Conservation (phyloP, 805 yeast species). For the Starmerella cellae region DNA sequence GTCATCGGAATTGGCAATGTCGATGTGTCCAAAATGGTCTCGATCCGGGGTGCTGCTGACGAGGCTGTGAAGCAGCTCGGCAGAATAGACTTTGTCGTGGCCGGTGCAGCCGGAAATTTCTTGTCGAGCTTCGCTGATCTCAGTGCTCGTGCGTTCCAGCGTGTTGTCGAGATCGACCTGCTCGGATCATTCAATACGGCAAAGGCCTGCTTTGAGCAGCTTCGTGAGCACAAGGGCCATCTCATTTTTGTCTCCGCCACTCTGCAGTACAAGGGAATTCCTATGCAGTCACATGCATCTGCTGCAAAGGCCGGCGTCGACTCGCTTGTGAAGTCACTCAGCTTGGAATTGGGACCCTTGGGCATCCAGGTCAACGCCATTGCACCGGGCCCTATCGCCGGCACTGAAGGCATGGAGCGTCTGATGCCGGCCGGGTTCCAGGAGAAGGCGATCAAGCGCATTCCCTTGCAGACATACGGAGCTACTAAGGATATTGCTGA, state of each 20-base stretch:
- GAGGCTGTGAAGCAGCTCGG: constrained; percentile 58
- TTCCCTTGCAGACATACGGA: constrained; percentile 47
- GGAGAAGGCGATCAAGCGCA: constrained; percentile 33
- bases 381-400: constrained; percentile 84
- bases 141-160: constrained; percentile 74
- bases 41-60: constrained; percentile 51
- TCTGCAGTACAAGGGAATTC: constrained; percentile 76
- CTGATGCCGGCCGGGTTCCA: constrained; percentile 36
- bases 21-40: constrained; percentile 62
- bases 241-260: constrained; percentile 78
- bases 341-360: constrained; percentile 83
- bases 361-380: constrained; percentile 74
- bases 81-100: constrained; percentile 70
- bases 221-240: constrained; percentile 54
- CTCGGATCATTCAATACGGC: constrained; percentile 82
- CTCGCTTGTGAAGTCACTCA: constrained; percentile 68
- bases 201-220: constrained; percentile 61
- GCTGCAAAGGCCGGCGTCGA: constrained; percentile 96
- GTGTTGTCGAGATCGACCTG: constrained; percentile 76
- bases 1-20: constrained; percentile 60
- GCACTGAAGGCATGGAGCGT: constrained; percentile 74
- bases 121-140: constrained; percentile 64
- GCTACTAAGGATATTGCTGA: constrained; percentile 69
- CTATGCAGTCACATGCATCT: constrained; percentile 78
- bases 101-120: constrained; percentile 96